A percentile compares a stretch with the other conserved stretches of the same genome.
phyloP scores from a whole-genome alignment of 345 rosid species.

The Populus simonii region DNA sequence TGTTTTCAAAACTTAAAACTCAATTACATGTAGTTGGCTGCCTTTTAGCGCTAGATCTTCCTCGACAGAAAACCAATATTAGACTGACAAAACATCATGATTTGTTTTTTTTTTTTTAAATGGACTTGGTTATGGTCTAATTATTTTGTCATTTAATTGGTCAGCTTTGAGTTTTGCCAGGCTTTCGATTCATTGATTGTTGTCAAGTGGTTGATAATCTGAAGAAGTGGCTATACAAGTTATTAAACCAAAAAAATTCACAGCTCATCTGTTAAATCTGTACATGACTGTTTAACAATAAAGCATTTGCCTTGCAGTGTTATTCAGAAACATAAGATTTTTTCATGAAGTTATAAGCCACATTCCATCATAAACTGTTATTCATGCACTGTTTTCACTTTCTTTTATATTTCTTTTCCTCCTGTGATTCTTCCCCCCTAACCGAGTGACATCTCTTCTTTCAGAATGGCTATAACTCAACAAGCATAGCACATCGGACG shows the following conservation, averaged over 20 bases:
- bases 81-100: background rate
- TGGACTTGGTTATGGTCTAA: background rate
- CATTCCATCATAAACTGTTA: background rate
- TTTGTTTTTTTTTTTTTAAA: background rate
- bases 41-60: background rate
- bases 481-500: conserved; percentile 49
- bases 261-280: background rate
- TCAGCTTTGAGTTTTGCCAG: background rate
- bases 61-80: background rate
- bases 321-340: background rate
- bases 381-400: background rate
- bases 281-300: background rate
- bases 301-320: background rate
- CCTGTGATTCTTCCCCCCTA: background rate
- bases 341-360: background rate
- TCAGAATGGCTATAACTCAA: conserved; percentile 47
- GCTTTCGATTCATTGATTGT: background rate
- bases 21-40: background rate
- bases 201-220: background rate
- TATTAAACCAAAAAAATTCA: too few relatives aligned
- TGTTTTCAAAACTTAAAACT: background rate
- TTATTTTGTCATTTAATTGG: background rate
- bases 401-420: background rate
- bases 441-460: background rate
- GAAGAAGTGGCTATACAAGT: background rate